Evolutionary conservation across 139 green algal genomes (phyloP), one percentile per base, ranked within the genome.

Genomic region (Chlamydomonas eustigma): DNA sequence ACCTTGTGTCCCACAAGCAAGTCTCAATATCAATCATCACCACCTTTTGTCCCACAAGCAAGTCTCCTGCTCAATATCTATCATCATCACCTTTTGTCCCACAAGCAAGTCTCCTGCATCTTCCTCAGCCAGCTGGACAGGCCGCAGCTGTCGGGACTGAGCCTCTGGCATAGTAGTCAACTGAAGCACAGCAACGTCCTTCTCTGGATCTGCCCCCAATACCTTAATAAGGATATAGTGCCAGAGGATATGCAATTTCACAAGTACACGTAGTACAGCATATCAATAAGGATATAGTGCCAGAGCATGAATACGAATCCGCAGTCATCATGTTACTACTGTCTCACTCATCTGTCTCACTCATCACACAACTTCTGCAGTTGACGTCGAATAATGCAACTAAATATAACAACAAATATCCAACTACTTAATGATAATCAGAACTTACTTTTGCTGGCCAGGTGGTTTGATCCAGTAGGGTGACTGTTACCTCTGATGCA

Each of bases 21-120:
- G n/a, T n/a, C n/a, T n/a, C n/a, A n/a, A n/a, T n/a, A n/a, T n/a
- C n/a, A n/a, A n/a, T n/a, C n/a, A n/a, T n/a, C n/a, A n/a, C 30
- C 66, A 73, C 31, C 66, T 73, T 50, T 30, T 73, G 66, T 32
- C 31, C n/a, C 31, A 39, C 28, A 39, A 73, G 30, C 66, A 73
- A 58, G 32, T 34, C 30, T 6, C 4, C 31, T 34, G 50, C 32
- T 58, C 51, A 74, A 64, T 3, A 6, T 83, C 87, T 33, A 92
- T 89, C 24, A 85, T 87, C 80, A 76, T 91, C 52, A 90, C 83
- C 35, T 74, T 79, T 72, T 93, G 88, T 2, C 88, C 85, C n/a
- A 91, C 89, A 5, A 69, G 58, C 58, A 69, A 22, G 58, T n/a
- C 33, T 24, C 25, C 6, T 69, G 58, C 12, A 58, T 58, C 44